Percentiles rank a stretch among this genome's conserved stretches.
Conservation (phyloP, 768 basidiomycete species). For the Lentinula sp. region DNA sequence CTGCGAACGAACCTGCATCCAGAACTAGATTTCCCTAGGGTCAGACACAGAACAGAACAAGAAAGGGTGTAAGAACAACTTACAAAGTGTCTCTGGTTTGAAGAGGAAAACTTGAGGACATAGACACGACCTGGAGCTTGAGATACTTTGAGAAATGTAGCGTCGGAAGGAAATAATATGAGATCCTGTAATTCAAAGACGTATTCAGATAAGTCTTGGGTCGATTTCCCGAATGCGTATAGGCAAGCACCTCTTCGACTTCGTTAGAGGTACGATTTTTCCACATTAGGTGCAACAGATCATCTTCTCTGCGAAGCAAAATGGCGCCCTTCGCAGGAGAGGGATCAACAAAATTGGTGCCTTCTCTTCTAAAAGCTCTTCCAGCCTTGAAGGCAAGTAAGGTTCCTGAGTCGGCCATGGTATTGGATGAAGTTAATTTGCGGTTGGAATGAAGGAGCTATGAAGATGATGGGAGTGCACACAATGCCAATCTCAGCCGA, state of each 20-base stretch:
- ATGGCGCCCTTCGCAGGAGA: slow-evolving; percentile 70
- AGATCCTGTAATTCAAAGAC: slow-evolving; percentile 50
- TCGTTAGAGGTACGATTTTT: slow-evolving; percentile 60
- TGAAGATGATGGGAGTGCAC: neutral
- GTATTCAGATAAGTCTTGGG: neutral
- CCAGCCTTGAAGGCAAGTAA: slow-evolving; percentile 65
- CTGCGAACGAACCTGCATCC: slow-evolving; percentile 64
- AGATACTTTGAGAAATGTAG: slow-evolving; percentile 68
- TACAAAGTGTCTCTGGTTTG: slow-evolving; percentile 86
- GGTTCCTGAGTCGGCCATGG: slow-evolving; percentile 35
- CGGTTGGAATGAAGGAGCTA: slow-evolving; percentile 10
- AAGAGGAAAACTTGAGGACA: slow-evolving; percentile 89
- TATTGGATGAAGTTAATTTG: slow-evolving; percentile 1
- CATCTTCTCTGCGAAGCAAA: slow-evolving; percentile 67
- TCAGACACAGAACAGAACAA: slow-evolving; percentile 1
- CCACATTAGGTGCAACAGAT: slow-evolving; percentile 75
- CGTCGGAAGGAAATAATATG: slow-evolving; percentile 84
- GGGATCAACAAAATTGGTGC: slow-evolving; percentile 64
- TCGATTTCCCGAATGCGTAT: neutral
- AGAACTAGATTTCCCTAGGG: slow-evolving; percentile 46
- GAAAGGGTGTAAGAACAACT: slow-evolving; percentile 15
- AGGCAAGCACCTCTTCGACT: slow-evolving; percentile 51
- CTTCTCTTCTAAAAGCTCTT: slow-evolving; percentile 63
- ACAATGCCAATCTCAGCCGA: slow-evolving; percentile 15
- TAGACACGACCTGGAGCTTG: slow-evolving; percentile 72